Base-by-base conservation (phyloP, 139 green algal species). In the Eudorina sp. region DNA sequence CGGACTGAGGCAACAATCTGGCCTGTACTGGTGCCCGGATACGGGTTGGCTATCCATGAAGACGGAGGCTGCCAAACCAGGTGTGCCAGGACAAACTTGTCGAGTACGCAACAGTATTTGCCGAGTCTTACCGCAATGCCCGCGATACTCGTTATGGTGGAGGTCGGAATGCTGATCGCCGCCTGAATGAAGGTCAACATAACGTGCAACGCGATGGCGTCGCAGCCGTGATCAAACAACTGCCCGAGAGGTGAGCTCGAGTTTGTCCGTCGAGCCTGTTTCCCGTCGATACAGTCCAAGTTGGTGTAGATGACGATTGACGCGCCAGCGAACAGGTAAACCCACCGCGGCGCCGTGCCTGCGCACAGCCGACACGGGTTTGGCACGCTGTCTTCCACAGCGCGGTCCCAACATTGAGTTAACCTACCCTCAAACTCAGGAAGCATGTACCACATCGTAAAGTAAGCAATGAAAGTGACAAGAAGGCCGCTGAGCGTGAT, bases 171-270 rank as follows among this genome's bases (percentile, higher is more conserved):
- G 27, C 58, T 86, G 60, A 88, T n/a, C 84, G 91, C 13, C 96
- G 87, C 75, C 90, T 94, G 64, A 83, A 91, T 27, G 14, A 88
- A 60, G 41, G 82, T 69, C 34, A 98, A 60, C 41, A 98, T 88
- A 6, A 98, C 83, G 86, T 97, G 95, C 18, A 99, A 92, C 23
- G 93, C 91, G 72, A 98, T 88, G 0, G 97, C 96, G 84, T 99
- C 97, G 84, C 96, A 98, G 69, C 96, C 97, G 83, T 99, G 98
- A 90, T 99, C 98, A 90, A 99, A 99, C 9, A 99, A 93, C 92
- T 99, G 97, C 0, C 98, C 98, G 38, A 99, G 91, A 0, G 98
- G 97, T 0, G 94, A 97, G 58, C 94, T 98, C 29, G 92, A 97
- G 29, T 91, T 87, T 2, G 98, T 99, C 13, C 97, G 92, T 14